Percentiles rank a stretch among this genome's conserved stretches.
These are phyloP conservation scores for Xylaria sp. DNA, from an alignment of 2,329 filamentous ascomycete species.

Conservation along the genomic window DNA sequence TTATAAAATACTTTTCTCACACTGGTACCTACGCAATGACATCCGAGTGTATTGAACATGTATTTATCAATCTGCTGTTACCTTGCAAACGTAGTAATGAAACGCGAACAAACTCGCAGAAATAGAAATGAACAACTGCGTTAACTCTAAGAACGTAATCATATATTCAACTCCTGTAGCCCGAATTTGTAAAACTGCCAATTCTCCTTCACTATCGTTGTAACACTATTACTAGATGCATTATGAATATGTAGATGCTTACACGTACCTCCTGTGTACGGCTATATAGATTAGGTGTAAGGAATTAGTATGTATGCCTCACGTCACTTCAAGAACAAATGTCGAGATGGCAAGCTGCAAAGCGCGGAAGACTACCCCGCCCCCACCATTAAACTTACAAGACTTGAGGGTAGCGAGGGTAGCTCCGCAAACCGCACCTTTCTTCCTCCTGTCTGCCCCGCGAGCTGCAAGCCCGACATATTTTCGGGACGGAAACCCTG, in stretches of 20 bases:
- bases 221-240: background rate
- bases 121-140: no score
- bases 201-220: no score
- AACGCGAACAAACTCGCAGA: no score
- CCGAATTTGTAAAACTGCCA: no score
- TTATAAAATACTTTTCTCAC: background rate
- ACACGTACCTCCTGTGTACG: no score
- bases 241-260: no score
- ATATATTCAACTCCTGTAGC: background rate
- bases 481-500: constrained; percentile 16
- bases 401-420: constrained; percentile 10
- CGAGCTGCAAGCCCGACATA: constrained; percentile 19
- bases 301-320: constrained; percentile 5
- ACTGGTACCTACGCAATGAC: background rate
- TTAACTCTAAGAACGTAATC: no score
- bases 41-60: background rate
- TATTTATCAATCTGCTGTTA: background rate
- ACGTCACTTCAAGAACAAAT: constrained; percentile 35
- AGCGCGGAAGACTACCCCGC: constrained; percentile 32
- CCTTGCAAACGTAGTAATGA: no score
- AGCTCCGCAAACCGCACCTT: constrained; percentile 35
- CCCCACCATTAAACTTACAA: constrained; percentile 35
- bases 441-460: constrained; percentile 11
- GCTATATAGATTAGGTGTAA: no score
- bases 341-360: constrained; percentile 25